Base-by-base conservation (phyloP, 345 rosid species). In the Iberis pinnata region DNA sequence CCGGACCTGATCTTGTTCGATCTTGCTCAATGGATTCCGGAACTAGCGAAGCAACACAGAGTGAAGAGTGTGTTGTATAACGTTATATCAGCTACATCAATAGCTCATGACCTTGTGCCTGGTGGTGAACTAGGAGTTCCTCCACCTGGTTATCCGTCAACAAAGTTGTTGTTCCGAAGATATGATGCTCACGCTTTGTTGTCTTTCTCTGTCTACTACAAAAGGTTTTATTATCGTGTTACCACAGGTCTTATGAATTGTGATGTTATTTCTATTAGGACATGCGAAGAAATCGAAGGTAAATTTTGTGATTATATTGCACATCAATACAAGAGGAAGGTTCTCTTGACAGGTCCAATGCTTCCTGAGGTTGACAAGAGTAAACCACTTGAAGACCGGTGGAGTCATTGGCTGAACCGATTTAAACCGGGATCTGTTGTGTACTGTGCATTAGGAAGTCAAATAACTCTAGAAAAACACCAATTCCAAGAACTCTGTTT, bases 361-460 rank as follows among this genome's bases (percentile, higher is more conserved):
- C 41, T 72, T 18, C 72, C 63, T 9, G 58, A 59, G 17, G 48
- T 41, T 10, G 49, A 58, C 0, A 33, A 16, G 9, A 43, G 7
- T 0, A 38, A 59, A 24, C 20, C 9, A 1, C 44, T 78, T 8
- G 77, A 78, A 18, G 72, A 60, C 8, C 24, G 41, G 12, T 56
- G 71, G 55, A 53, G n/a, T 2, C 53, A 53, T 0, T 18, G 55
- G 43, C 37, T 75, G 9, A 49, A 38, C 29, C 24, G 13, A 29
- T 81, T 83, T 11, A 37, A 71, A 24, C 63, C 73, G 0, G 65
- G 73, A 2, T 72, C 81, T 1, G 86, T 82, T 8, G 58, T 82
- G 2, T 82, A 61, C 38, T 85, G 92, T 38, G 77, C 83, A 2
- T 73, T 88, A 12, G 89, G 95, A 9, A 80, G 81, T 67, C 92